Percentiles rank a stretch among this genome's conserved stretches.
These are phyloP conservation scores for Venturia carpophila DNA, from an alignment of 2,329 filamentous ascomycete species.

Conservation along the genomic window DNA sequence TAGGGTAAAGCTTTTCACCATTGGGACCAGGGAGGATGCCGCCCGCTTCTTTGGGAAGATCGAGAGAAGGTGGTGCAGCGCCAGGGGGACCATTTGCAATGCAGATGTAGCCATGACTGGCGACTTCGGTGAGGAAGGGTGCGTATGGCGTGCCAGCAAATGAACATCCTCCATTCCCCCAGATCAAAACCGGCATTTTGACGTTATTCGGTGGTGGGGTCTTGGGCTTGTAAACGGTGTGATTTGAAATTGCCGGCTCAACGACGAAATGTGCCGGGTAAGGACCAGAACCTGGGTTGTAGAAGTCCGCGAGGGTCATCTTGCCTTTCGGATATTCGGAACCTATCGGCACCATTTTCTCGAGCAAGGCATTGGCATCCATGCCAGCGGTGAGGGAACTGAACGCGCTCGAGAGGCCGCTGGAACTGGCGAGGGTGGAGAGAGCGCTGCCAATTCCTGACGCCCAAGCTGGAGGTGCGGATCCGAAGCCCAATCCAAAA, in stretches of 20 bases:
- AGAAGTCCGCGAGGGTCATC: not conserved
- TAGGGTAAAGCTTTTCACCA: not conserved
- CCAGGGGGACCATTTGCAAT: slow-evolving; percentile 18
- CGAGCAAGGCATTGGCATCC: not conserved
- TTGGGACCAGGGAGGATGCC: slow-evolving; percentile 6
- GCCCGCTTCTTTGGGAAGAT: not conserved
- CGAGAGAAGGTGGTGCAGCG: slow-evolving; percentile 1
- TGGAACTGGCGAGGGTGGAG: not conserved
- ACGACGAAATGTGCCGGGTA: slow-evolving; percentile 17
- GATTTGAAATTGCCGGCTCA: not conserved
- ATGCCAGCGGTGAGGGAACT: not conserved
- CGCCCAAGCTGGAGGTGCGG: not conserved
- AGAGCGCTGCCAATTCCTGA: not conserved
- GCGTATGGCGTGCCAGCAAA: slow-evolving; percentile 14
- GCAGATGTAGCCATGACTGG: slow-evolving; percentile 18
- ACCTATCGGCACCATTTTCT: slow-evolving; percentile 2
- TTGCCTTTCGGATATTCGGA: slow-evolving; percentile 12
- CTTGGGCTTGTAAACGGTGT: slow-evolving; percentile 19
- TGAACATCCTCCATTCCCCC: slow-evolving; percentile 19
- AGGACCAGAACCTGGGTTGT: slow-evolving; percentile 15
- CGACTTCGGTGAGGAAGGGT: slow-evolving; percentile 18
- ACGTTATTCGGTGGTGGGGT: slow-evolving; percentile 14
- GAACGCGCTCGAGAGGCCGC: not conserved
- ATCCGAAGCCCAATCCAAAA: slow-evolving; percentile 7
- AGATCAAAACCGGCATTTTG: slow-evolving; percentile 18